phyloP scores from a whole-genome alignment of 805 yeast species.

The Yamadazyma kitorensis region DNA sequence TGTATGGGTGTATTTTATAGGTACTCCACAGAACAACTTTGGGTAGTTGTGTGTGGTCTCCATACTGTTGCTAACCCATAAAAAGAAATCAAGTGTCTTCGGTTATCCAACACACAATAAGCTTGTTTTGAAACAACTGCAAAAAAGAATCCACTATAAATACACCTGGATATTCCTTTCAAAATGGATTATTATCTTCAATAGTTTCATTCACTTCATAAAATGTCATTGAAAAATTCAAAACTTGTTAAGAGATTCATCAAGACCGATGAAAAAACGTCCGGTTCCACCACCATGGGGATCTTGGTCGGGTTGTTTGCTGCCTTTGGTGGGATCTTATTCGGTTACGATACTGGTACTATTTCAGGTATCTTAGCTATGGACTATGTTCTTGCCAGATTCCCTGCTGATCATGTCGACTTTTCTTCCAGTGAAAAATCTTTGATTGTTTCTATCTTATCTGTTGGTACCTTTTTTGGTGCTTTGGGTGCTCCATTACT shows the following conservation, averaged over 20 bases:
- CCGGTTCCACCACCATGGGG: conserved; percentile 64
- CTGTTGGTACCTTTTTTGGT: conserved; percentile 44
- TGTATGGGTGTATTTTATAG: no score
- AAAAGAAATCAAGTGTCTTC: no score
- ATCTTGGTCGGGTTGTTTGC: conserved; percentile 92
- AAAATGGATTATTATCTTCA: no score
- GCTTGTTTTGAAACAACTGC: no score
- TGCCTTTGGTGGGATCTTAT: conserved; percentile 51
- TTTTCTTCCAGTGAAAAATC: conserved; percentile 22
- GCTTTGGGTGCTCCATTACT: conserved; percentile 34
- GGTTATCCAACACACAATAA: no score
- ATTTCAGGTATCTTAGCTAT: conserved; percentile 42
- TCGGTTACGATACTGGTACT: conserved; percentile 44
- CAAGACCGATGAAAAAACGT: conserved; percentile 45
- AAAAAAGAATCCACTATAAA: no score
- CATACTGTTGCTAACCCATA: no score
- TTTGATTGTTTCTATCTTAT: conserved; percentile 27
- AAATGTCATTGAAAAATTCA: conserved; percentile 40
- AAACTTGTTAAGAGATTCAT: conserved; percentile 25
- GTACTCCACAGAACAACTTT: no score
- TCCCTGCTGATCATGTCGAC: conserved; percentile 16
- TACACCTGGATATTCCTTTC: no score
- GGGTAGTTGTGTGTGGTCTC: no score
- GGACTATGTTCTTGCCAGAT: conserved; percentile 31
- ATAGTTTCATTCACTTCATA: no score